Percentiles rank a stretch among this genome's conserved stretches.
These are phyloP conservation scores for Ophiocordyceps sinensis DNA, from an alignment of 2,329 filamentous ascomycete species.

Conservation along the genomic window DNA sequence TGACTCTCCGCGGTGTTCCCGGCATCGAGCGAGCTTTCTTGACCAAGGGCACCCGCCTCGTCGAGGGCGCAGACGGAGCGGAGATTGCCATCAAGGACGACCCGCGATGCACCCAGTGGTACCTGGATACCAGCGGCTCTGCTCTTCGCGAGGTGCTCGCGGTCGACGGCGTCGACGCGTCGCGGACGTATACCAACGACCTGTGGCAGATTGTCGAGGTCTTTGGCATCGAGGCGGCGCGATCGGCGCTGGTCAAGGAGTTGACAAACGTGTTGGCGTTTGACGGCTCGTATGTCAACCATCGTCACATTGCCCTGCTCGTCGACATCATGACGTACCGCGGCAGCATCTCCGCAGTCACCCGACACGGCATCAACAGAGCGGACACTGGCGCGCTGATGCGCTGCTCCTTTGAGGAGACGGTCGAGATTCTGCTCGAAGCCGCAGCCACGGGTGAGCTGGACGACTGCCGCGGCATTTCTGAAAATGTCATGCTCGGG, in stretches of 20 bases:
- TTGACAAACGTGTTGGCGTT: conserved; percentile 89
- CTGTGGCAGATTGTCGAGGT: conserved; percentile 90
- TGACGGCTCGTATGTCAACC: conserved; percentile 98
- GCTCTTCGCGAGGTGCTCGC: conserved; percentile 71
- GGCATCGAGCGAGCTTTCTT: conserved; percentile 89
- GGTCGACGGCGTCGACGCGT: conserved; percentile 77
- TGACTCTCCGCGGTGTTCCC: conserved; percentile 79
- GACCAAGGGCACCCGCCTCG: conserved; percentile 60
- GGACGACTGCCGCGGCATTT: conserved; percentile 95
- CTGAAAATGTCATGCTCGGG: conserved; percentile 96
- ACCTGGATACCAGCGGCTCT: conserved; percentile 87
- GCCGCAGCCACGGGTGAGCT: conserved; percentile 89
- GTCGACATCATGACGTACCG: conserved; percentile 97
- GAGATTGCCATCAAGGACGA: conserved; percentile 63
- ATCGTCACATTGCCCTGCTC: conserved; percentile 87
- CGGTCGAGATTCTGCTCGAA: conserved; percentile 93
- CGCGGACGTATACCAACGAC: conserved; percentile 83
- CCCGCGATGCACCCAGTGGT: conserved; percentile 75
- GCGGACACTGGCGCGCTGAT: conserved; percentile 96
- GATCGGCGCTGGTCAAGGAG: conserved; percentile 74
- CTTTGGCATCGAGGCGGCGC: conserved; percentile 90
- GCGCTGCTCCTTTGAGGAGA: conserved; percentile 99
- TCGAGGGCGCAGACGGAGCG: conserved; percentile 54
- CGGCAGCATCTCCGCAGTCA: conserved; percentile 88
- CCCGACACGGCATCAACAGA: conserved; percentile 95